Base-by-base conservation (phyloP, 2,329 filamentous ascomycete genomes). In the Diaporthe ilicicola region DNA sequence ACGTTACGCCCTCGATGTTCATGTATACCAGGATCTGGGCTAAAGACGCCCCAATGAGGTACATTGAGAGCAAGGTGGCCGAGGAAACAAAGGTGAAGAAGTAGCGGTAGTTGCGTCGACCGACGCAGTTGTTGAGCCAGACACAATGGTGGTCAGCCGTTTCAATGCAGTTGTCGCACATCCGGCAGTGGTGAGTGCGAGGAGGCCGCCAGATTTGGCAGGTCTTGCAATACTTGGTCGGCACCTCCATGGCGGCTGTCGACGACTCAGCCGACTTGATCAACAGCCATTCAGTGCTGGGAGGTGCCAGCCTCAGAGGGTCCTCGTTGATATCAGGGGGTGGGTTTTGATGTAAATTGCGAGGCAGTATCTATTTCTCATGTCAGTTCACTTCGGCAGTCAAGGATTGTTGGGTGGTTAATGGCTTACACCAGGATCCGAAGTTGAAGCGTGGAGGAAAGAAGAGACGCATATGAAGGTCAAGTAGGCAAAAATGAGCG, bases 91-190 rank as follows among this genome's bases (percentile, higher is more conserved):
- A 99, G 13, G 93, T 89, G 80, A 98, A 98, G 82, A 99, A 99
- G 81, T 95, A 98, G 74, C 96, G 94, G 83, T 99, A 99, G 83
- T 99, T 99, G 77, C 96, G 93, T 75, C 95, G 92, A 53, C 96
- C 96, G 62, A 99, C 92, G 75, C 96, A 99, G 81, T 99, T 99
- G 83, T 99, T 99, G 74, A 99, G 89, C 96, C 96, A 99, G 19
- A 98, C 95, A 78, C 96, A 99, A 82, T 99, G 96, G 78, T 99
- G 96, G 78, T 99, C 96, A 75, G 98, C 94, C 0, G 94, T 97
- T 81, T 99, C 96, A 72, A 99, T 90, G 80, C 96, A 99, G 81
- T 97, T 98, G 82, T 99, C 95, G 83, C 96, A 99, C 34, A 97
- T 88, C 70, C 96, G 93, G 82, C 96, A 99, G 83, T 99, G 96